These are phyloP conservation scores for Oxyria digyna DNA, from an alignment of 148 eudicot genomes.

Conservation along the genomic window DNA sequence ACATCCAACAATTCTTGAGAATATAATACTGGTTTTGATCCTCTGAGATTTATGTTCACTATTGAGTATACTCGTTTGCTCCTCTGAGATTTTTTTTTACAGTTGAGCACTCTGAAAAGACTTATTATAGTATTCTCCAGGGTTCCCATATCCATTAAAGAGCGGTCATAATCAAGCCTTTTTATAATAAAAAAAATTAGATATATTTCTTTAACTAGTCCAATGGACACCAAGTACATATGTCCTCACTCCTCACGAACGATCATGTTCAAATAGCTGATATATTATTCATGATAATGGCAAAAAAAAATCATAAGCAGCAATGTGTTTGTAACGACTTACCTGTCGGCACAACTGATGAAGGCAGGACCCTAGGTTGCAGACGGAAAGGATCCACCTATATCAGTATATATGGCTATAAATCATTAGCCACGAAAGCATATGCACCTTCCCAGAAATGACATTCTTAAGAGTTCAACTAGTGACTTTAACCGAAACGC, in stretches of 20 bases:
- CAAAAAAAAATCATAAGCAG: background rate
- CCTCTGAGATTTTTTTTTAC: background rate
- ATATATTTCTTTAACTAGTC: background rate
- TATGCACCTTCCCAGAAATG: background rate
- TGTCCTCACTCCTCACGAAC: too few relatives aligned
- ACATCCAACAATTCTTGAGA: background rate
- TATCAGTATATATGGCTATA: background rate
- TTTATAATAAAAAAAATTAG: background rate
- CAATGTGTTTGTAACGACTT: slow-evolving; percentile 2
- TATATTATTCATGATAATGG: background rate
- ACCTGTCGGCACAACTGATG: slow-evolving; percentile 20
- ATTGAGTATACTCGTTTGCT: background rate
- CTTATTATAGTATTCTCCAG: background rate
- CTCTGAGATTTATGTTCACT: too few relatives aligned
- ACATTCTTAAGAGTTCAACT: background rate
- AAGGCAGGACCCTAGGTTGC: slow-evolving; percentile 17
- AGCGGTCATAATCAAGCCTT: background rate
- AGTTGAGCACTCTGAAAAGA: background rate
- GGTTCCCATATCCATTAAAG: background rate
- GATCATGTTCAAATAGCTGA: background rate
- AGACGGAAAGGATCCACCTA: slow-evolving; percentile 24
- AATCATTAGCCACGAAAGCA: background rate
- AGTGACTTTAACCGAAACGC: background rate
- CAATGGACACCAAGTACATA: background rate
- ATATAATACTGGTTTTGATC: background rate